phyloP scores from a whole-genome alignment of 2,329 filamentous ascomycete genomes.

The Massarina eburnea region DNA sequence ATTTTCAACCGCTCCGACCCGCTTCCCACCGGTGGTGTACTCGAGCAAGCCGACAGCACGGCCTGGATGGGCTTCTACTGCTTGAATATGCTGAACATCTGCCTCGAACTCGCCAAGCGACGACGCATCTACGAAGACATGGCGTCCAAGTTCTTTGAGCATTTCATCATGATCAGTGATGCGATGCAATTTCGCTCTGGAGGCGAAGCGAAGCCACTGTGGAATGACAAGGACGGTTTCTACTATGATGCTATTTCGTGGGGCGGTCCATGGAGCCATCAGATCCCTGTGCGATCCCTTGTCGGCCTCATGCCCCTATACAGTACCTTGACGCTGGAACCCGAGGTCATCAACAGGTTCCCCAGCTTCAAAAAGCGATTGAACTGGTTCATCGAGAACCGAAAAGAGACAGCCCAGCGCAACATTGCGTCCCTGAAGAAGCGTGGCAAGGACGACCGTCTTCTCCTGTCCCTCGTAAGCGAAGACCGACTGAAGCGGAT shows the following conservation, averaged over 20 bases:
- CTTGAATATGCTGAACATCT: slow-evolving; percentile 94
- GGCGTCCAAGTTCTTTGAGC: slow-evolving; percentile 97
- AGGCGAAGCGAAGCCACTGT: slow-evolving; percentile 77
- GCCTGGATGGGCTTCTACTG: slow-evolving; percentile 99
- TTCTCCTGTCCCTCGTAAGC: slow-evolving; percentile 87
- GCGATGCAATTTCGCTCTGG: slow-evolving; percentile 78
- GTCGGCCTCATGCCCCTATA: slow-evolving; percentile 94
- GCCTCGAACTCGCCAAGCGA: slow-evolving; percentile 91
- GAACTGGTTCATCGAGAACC: slow-evolving; percentile 91
- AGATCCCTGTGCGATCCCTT: slow-evolving; percentile 86
- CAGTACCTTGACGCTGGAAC: slow-evolving; percentile 87
- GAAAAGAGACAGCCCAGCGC: slow-evolving; percentile 81
- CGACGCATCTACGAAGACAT: slow-evolving; percentile 94
- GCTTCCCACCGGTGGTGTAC: slow-evolving; percentile 84
- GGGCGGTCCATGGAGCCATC: slow-evolving; percentile 90
- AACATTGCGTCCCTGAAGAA: slow-evolving; percentile 94
- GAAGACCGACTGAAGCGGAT: slow-evolving; percentile 91
- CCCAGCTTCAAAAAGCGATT: slow-evolving; percentile 91
- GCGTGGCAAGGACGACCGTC: slow-evolving; percentile 84
- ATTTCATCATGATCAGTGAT: slow-evolving; percentile 97
- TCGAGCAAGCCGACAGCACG: slow-evolving; percentile 96
- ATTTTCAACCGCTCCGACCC: slow-evolving; percentile 97
- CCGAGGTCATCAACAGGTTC: slow-evolving; percentile 87
- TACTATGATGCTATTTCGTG: slow-evolving; percentile 98
- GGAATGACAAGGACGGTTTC: slow-evolving; percentile 96